phyloP scores from a whole-genome alignment of 495 filamentous ascomycete species.

The Tuber indicum region DNA sequence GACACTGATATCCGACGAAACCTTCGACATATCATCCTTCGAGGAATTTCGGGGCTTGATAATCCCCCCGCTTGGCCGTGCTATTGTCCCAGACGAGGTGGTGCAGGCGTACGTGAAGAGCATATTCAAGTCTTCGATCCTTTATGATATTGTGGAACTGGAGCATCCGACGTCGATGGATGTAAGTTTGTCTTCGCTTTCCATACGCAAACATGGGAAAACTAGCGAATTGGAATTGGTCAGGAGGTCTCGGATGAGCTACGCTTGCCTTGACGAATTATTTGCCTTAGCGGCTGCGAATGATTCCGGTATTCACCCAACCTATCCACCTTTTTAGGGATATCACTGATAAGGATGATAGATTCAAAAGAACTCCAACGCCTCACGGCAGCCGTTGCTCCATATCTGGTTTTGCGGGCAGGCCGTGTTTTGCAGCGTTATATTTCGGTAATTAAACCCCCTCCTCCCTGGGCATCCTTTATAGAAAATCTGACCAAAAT shows the following conservation, averaged over 20 bases:
- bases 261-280: constrained; percentile 73
- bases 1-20: constrained; percentile 56
- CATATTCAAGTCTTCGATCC: constrained; percentile 73
- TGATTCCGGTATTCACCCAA: constrained; percentile 28
- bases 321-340: background rate
- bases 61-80: constrained; percentile 63
- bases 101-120: constrained; percentile 64
- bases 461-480: background rate
- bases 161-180: constrained; percentile 14
- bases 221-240: constrained; percentile 35
- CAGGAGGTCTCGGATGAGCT: constrained; percentile 61
- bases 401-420: constrained; percentile 75
- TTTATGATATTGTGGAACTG: constrained; percentile 29
- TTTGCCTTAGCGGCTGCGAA: constrained; percentile 60
- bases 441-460: constrained; percentile 50
- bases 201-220: constrained; percentile 20
- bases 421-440: constrained; percentile 74
- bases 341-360: constrained; percentile 7
- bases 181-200: constrained; percentile 21
- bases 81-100: constrained; percentile 58
- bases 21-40: constrained; percentile 75
- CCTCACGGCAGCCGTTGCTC: constrained; percentile 69
- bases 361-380: constrained; percentile 41
- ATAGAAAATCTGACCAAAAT: background rate
- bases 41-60: constrained; percentile 60